Percentiles rank a stretch among this genome's conserved stretches.
phyloP scores from a whole-genome alignment of 495 filamentous ascomycete species.

The Penicillium parvum region DNA sequence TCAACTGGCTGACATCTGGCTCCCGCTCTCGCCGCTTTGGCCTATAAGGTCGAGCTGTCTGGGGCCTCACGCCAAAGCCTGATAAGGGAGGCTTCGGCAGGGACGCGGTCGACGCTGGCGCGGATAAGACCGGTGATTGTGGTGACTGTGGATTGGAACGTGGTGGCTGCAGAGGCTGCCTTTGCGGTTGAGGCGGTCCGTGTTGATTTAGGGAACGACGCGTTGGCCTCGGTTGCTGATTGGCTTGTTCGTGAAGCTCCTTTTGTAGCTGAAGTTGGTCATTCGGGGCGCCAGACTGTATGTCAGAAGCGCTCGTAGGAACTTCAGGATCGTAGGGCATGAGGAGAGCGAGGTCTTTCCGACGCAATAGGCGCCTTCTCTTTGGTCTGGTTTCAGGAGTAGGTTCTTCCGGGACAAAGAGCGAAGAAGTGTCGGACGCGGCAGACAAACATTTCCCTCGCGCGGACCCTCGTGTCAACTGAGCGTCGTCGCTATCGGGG shows the following conservation, averaged over 20 bases:
- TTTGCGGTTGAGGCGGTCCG: neutral
- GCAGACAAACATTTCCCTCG: too few species aligned
- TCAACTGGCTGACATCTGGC: conserved; percentile 40
- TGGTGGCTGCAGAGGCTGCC: neutral
- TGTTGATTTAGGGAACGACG: neutral
- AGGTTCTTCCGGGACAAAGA: neutral
- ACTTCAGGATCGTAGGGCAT: neutral
- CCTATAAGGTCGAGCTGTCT: conserved; percentile 38
- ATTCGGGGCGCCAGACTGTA: neutral
- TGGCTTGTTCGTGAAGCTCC: neutral
- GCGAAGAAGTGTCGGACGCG: neutral
- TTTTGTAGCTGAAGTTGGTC: neutral
- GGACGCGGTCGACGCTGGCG: neutral
- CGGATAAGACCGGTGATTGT: neutral
- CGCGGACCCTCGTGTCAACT: too few species aligned
- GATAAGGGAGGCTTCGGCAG: neutral
- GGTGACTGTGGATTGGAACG: neutral
- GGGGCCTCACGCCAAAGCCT: neutral
- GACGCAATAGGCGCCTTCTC: neutral
- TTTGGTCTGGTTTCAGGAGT: neutral
- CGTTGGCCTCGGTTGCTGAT: neutral
- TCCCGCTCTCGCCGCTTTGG: conserved; percentile 28
- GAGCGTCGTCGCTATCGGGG: too few species aligned
- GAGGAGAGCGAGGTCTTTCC: neutral
- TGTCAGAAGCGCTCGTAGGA: too few species aligned